Evolutionary conservation across 2,329 filamentous ascomycete genomes (phyloP).

Genomic region (Dendrostoma leiphaemia): DNA sequence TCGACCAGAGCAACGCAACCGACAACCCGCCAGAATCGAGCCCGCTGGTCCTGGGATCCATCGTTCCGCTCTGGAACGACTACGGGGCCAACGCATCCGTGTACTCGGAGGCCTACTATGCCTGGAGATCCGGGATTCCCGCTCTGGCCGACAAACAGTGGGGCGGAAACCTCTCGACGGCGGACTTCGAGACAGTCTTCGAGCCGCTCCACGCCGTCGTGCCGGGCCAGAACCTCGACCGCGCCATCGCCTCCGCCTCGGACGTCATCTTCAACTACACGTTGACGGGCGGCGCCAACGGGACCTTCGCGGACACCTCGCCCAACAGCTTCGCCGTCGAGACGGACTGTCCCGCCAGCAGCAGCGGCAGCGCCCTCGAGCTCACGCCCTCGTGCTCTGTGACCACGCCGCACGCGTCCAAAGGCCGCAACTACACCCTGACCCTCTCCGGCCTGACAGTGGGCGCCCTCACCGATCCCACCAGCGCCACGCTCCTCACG

Average conservation of each 20-base stretch:
- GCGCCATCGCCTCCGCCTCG: conserved; percentile 34
- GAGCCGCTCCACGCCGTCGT: conserved; percentile 35
- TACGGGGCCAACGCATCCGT: conserved; percentile 50
- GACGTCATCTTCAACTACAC: conserved; percentile 35
- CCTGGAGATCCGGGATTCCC: conserved; percentile 48
- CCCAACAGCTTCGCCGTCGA: conserved; percentile 39
- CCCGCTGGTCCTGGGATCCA: conserved; percentile 43
- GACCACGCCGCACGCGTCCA: conserved; percentile 46
- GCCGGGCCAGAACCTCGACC: conserved; percentile 50
- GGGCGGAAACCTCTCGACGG: conserved; percentile 43
- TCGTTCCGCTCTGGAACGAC: conserved; percentile 54
- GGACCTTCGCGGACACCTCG: conserved; percentile 32
- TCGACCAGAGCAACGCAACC: conserved; percentile 45
- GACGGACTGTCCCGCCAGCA: conserved; percentile 32
- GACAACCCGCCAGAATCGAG: conserved; percentile 42
- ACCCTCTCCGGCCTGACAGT: conserved; percentile 37
- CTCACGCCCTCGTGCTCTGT: conserved; percentile 39
- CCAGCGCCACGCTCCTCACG: conserved; percentile 38
- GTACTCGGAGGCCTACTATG: conserved; percentile 51
- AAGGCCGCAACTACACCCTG: conserved; percentile 57
- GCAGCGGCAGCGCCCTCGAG: conserved; percentile 26
- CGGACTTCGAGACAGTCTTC: conserved; percentile 38
- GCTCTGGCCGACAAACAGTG: conserved; percentile 52
- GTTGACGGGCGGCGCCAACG: conserved; percentile 22
- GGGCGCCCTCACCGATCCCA: conserved; percentile 27